Conservation (phyloP, 139 green algal species). For the Pleodorina starrii region DNA sequence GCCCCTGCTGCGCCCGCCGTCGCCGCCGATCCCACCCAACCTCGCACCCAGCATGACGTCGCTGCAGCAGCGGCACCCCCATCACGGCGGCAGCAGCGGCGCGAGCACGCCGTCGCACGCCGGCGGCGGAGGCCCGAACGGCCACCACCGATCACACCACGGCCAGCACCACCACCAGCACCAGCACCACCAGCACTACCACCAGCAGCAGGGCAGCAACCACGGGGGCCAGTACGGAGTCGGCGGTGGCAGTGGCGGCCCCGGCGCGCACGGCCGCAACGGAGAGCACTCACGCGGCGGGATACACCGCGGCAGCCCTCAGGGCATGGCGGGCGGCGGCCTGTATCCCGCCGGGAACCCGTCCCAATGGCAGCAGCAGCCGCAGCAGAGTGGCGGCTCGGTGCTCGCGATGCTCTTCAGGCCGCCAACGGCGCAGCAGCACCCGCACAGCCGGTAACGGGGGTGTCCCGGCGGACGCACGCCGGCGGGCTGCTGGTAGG, state of each 20-base stretch:
- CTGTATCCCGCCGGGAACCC: not conserved
- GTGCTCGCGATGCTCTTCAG: conserved; percentile 9
- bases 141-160: not conserved
- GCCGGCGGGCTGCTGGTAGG: too few species aligned
- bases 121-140: not conserved
- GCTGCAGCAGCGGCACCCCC: conserved; percentile 4
- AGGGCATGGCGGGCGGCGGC: not conserved
- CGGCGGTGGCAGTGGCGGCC: not conserved
- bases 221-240: not conserved
- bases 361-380: conserved; percentile 14
- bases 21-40: not conserved
- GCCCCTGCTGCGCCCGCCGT: not conserved
- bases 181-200: not conserved
- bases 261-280: not conserved
- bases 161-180: not conserved
- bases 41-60: not conserved
- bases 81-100: not conserved
- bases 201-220: not conserved
- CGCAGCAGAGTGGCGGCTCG: not conserved
- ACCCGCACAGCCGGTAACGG: conserved; percentile 24
- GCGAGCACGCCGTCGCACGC: not conserved
- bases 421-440: not conserved
- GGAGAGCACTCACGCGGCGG: not conserved
- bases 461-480: too few species aligned
- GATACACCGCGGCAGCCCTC: not conserved